These are phyloP conservation scores for Arthroderma sp. DNA, from an alignment of 2,329 filamentous ascomycete genomes.

Conservation along the genomic window DNA sequence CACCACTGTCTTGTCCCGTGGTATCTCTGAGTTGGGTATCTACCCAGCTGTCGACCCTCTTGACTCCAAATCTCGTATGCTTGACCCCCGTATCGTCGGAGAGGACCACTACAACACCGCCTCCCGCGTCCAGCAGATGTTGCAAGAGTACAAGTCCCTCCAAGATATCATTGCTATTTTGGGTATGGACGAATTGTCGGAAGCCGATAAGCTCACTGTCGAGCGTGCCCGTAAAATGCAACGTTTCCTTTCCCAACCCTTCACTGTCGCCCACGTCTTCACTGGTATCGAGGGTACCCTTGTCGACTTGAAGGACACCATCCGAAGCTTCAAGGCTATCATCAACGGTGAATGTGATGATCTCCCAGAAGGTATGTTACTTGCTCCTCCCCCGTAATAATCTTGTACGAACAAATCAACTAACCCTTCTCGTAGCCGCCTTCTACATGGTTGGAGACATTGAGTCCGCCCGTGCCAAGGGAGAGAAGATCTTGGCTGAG, in stretches of 20 bases:
- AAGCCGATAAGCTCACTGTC: constrained; percentile 98
- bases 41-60: constrained; percentile 99
- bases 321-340: constrained; percentile 93
- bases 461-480: constrained; percentile 84
- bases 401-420: neutral
- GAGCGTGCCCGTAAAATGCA: constrained; percentile 99
- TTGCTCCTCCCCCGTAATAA: neutral
- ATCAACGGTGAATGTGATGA: constrained; percentile 89
- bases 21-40: constrained; percentile 99
- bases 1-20: constrained; percentile 99
- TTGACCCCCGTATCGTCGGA: constrained; percentile 96
- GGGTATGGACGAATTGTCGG: constrained; percentile 99
- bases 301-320: constrained; percentile 98
- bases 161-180: constrained; percentile 99
- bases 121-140: constrained; percentile 93
- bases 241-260: constrained; percentile 99
- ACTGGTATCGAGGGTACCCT: constrained; percentile 86
- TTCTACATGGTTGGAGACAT: constrained; percentile 99
- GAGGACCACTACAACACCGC: constrained; percentile 95
- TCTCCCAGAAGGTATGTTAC: constrained; percentile 68
- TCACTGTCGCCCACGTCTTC: constrained; percentile 68
- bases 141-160: constrained; percentile 99
- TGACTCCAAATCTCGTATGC: constrained; percentile 98
- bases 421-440: constrained; percentile 37
- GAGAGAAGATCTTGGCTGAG: constrained; percentile 98